Evolutionary conservation across 495 filamentous ascomycete genomes (phyloP).

Genomic region (Penicillium atrosanguineum): DNA sequence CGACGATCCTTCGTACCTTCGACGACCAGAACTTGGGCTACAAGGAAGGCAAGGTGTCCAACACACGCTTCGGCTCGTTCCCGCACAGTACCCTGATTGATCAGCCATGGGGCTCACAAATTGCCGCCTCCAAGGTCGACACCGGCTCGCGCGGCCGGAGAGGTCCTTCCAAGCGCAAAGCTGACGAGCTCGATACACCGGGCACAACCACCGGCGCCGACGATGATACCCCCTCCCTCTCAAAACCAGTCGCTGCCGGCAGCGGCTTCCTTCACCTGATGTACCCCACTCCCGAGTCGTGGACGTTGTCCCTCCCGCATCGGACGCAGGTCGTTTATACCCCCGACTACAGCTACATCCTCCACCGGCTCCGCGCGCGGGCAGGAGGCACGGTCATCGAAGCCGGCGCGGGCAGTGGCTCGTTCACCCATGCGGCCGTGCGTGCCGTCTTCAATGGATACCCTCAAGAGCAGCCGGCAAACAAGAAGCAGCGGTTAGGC

Average conservation of each 20-base stretch:
- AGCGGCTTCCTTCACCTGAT: conserved; percentile 90
- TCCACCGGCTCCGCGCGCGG: conserved; percentile 78
- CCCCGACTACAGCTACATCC: conserved; percentile 93
- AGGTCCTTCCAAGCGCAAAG: conserved; percentile 50
- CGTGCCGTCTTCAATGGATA: conserved; percentile 87
- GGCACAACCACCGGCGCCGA: conserved; percentile 24
- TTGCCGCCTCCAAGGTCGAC: conserved; percentile 84
- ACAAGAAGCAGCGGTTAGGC: conserved; percentile 48
- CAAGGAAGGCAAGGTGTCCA: conserved; percentile 77
- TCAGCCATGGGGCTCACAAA: conserved; percentile 86
- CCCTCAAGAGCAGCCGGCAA: conserved; percentile 34
- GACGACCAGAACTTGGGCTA: conserved; percentile 66
- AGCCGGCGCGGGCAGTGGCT: conserved; percentile 91
- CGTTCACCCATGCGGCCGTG: conserved; percentile 88
- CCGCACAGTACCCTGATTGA: conserved; percentile 82
- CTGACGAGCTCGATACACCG: conserved; percentile 39
- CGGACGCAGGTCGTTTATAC: conserved; percentile 98
- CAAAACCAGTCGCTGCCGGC: conserved; percentile 54
- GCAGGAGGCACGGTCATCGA: conserved; percentile 84
- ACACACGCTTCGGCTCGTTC: conserved; percentile 93
- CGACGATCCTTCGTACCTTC: conserved; percentile 63
- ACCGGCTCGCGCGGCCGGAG: conserved; percentile 75
- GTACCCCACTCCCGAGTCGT: conserved; percentile 87
- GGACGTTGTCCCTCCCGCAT: conserved; percentile 88
- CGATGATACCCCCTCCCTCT: conserved; percentile 22